Base-by-base conservation (phyloP, 768 basidiomycete genomes). In the Lyophyllum shimeji region DNA sequence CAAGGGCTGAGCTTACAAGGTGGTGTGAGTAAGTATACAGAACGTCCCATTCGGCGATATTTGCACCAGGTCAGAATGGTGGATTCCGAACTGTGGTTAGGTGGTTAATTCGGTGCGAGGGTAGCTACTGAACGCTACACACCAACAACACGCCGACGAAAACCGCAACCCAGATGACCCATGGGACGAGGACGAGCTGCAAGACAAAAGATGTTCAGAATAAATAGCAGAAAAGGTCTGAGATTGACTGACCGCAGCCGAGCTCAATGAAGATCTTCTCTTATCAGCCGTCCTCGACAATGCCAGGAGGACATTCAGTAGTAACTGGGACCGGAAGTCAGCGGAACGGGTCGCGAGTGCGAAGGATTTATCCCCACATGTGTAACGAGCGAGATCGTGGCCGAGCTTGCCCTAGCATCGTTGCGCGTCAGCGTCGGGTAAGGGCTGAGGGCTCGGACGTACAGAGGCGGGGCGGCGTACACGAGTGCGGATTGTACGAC, bases 381-480 rank as follows among this genome's bases (percentile, higher is more conserved):
- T 31, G 64, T 56, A n/a, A 69, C 61, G 23, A 71, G 55, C 9
- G 59, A 60, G 23, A 67, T 53, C 12, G 68, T 66, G 17, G 66
- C 63, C 8, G 66, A 65, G 25, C 63, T 61, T 11, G 63, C 64
- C 25, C 71, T 74, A 50, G 31, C 29, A n/a, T 21, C 9, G 33
- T 24, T 9, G 13, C 20, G 33, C 20, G 20, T 53, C 13, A 56
- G 18, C 11, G 17, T 20, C 21, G 34, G 17, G 25, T 3, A 18
- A 43, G 27, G n/a, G 27, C 23, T 25, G 43, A 18, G 6, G 20
- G 56, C 44, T 45, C 20, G 18, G 17, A 64, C 73, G 40, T 44
- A 73, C 74, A 75, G 52, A 45, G 66, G 66, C 1, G 72, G 70
- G 4, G 68, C 67, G n/a, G 69, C 64, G 53, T 74, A 71, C 17